These are phyloP conservation scores for Cercis canadensis DNA, from an alignment of 306 rosid genomes.

Conservation along the genomic window DNA sequence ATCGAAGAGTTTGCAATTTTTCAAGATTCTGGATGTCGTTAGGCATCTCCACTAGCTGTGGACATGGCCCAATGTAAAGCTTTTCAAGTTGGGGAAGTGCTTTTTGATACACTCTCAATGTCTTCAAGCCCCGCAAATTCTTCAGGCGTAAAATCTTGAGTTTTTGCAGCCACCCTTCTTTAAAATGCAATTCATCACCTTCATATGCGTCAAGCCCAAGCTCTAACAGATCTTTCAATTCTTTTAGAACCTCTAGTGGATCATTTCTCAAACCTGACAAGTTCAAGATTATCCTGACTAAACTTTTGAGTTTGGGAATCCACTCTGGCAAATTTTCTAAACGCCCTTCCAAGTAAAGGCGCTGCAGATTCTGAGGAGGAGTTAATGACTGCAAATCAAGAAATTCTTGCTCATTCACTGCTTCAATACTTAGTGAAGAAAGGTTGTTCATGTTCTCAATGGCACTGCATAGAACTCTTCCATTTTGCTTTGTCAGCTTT, in stretches of 20 bases:
- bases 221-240: neutral
- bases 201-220: neutral
- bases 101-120: neutral
- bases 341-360: neutral
- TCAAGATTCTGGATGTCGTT: neutral
- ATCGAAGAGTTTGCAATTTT: neutral
- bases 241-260: neutral
- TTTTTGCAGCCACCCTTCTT: constrained; percentile 3
- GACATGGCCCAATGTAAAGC: neutral
- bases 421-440: neutral
- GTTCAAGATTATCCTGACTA: neutral
- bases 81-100: neutral
- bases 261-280: neutral
- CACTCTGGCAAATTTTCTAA: neutral
- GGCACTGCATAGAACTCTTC: neutral
- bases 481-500: neutral
- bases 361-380: neutral
- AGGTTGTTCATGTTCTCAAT: neutral
- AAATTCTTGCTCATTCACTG: neutral
- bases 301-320: neutral
- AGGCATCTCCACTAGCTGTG: neutral
- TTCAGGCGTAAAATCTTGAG: neutral
- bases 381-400: neutral
- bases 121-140: neutral
- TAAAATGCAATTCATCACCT: constrained; percentile 1